Evolutionary conservation across 169 alveolate genomes (phyloP), one percentile per base, ranked within the genome.

Genomic region (Eimeria necatrix): DNA sequence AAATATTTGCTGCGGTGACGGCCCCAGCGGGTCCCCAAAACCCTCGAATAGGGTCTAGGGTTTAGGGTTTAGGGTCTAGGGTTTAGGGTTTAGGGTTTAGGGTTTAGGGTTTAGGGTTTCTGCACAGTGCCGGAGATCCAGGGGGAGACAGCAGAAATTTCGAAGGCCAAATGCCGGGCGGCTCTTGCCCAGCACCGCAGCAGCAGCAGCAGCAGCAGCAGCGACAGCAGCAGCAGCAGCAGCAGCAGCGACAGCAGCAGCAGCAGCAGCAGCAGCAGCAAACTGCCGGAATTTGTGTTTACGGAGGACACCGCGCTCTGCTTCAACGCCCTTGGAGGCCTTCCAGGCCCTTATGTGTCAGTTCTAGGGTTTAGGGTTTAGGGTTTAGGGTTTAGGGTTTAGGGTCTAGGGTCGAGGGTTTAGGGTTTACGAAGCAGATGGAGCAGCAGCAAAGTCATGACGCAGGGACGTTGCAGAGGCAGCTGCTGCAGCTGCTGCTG

Each of bases 281-380:
- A 48, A 7, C 32, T 48, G 12, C 87, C 68, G 3, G 32, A 49
- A 9, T 98, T 99, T 32, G 98, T 98, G 48, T 92, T 98, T 53
- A 96, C 96, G 16, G 99, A 98, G 93, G 99, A 98, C 95, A 98
- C 99, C 14, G 98, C 98, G 3, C 97, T 98, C 24, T 98, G 99
- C 96, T 98, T 98, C 96, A 97, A 98, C 93, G 99, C 99, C 5
- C 95, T 97, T 46, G 96, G 96, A 48, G 99, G 99, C 68, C 97
- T 98, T 73, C 99, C 99, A 22, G 99, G 99, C 3, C 99, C 99
- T 20, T 98, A 98, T 93, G 98, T 98, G 99, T 98, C 97, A 87
- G 95, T 24, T 10, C 84, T n/a, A 80, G 76, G 81, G 81, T 32
- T 32, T 71, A 71, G 81, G 73, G 73, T 61, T 61, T 61, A 61